A percentile compares a stretch with the other conserved stretches of the same genome.
Conservation (phyloP, 768 basidiomycete genomes). For the Chalciporus chontae region DNA sequence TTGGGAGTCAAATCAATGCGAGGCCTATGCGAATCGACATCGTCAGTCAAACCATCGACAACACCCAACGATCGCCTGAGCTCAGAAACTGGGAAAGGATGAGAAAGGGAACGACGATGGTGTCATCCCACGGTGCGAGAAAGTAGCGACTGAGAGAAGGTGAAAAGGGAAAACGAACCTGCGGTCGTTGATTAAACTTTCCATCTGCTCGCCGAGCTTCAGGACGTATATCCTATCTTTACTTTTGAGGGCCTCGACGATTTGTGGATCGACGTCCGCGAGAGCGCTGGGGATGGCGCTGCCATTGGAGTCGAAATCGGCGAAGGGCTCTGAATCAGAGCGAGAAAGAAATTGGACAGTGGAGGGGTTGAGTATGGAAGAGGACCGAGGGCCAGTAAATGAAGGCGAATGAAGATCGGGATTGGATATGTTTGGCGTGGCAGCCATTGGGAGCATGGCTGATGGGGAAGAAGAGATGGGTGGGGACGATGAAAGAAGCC, state of each 20-base stretch:
- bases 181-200: conserved; percentile 70
- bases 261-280: conserved; percentile 68
- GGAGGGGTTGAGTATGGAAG: conserved; percentile 14
- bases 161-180: conserved; percentile 44
- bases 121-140: conserved; percentile 8
- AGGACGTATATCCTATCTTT: conserved; percentile 87
- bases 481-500: conserved; percentile 9
- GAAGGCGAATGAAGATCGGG: conserved; percentile 11
- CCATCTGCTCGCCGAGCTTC: conserved; percentile 86
- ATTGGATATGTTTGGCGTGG: conserved; percentile 10
- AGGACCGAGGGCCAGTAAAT: conserved; percentile 7
- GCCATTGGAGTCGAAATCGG: conserved; percentile 26
- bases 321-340: conserved; percentile 28
- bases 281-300: conserved; percentile 21
- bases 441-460: conserved; percentile 10
- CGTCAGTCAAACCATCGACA: conserved; percentile 20
- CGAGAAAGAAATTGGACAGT: conserved; percentile 14
- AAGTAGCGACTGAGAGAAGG: not conserved
- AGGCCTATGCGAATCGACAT: conserved; percentile 37
- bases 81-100: conserved; percentile 1
- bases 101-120: not conserved
- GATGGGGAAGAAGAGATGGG: conserved; percentile 14
- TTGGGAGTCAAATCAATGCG: conserved; percentile 65
- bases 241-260: conserved; percentile 80
- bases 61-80: not conserved